Percentiles rank a stretch among this genome's conserved stretches.
These are phyloP conservation scores for Leucaena leucocephala DNA, from an alignment of 306 rosid species.

Conservation along the genomic window DNA sequence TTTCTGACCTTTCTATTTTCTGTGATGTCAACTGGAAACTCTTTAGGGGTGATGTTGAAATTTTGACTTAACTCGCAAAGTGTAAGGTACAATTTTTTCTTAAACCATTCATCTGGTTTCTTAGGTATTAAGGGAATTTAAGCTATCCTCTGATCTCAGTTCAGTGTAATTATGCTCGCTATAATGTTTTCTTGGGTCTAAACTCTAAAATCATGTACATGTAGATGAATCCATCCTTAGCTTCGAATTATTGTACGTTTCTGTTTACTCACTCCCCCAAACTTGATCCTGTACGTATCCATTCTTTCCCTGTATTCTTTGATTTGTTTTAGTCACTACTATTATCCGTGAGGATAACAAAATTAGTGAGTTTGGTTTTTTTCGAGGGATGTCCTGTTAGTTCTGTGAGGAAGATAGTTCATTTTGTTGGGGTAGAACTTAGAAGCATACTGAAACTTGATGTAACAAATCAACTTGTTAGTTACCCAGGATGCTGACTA, in stretches of 20 bases:
- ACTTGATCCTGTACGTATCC: slow-evolving; percentile 9
- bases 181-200: neutral
- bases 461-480: neutral
- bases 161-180: neutral
- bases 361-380: slow-evolving; percentile 23
- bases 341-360: neutral
- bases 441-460: slow-evolving; percentile 12
- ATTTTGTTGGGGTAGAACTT: slow-evolving; percentile 4
- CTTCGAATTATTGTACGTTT: neutral
- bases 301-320: slow-evolving; percentile 14
- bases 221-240: neutral
- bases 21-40: neutral
- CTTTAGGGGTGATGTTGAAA: neutral
- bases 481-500: neutral
- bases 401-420: slow-evolving; percentile 11
- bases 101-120: slow-evolving; percentile 8
- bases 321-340: neutral
- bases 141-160: slow-evolving; percentile 2
- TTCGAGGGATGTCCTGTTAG: neutral
- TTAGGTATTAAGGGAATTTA: neutral
- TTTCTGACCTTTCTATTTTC: slow-evolving; percentile 2
- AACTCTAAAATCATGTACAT: neutral
- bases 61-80: slow-evolving; percentile 5
- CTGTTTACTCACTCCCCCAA: neutral
- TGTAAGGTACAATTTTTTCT: neutral